Evolutionary conservation across 768 basidiomycete species (phyloP), one percentile per base, ranked within the genome.

Genomic region (Fibroporia radiculosa): DNA sequence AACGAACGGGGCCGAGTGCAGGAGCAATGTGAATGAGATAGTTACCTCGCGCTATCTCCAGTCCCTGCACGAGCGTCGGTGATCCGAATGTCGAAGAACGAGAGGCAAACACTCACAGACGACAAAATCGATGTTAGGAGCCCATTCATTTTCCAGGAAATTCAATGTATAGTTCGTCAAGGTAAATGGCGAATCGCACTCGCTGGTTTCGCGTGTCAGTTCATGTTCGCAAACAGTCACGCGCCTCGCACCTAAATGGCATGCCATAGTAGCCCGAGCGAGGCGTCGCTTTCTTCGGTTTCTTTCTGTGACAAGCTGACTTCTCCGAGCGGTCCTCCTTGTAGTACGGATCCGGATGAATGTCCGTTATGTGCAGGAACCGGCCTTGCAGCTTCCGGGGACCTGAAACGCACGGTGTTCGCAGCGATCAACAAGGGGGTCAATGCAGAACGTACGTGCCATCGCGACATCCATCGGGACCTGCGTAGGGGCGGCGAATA

Each of bases 91-190:
- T 26, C 24, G n/a, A 7, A 13, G 22, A 23, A 26, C 33, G 33
- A 14, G n/a, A 6, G n/a, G 24, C 23, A 47, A 23, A 28, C 40
- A 36, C 74, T 54, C 57, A 85, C 87, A 93, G 27, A 96, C 71
- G 25, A 96, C 89, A 60, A 93, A 96, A 58, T 96, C 92, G 29
- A 96, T 75, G 54, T 93, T 80, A 48, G 77, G 70, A 32, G 81
- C 75, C 89, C 88, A 93, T 49, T 87, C 73, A 52, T 79, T 71
- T 41, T 82, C 81, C 44, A 93, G 62, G 66, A 73, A 88, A 51
- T 92, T 82, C 40, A 96, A 73, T 8, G 91, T 91, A 29, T 75
- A 71, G 60, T 96, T 86, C 25, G 84, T 78, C n/a, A 93, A 73
- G 11, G 68, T 64, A 35, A 88, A 66, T 0, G 92, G 89, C 13